These are phyloP conservation scores for Myotisia sp. DNA, from an alignment of 2,329 filamentous ascomycete species.

Conservation along the genomic window DNA sequence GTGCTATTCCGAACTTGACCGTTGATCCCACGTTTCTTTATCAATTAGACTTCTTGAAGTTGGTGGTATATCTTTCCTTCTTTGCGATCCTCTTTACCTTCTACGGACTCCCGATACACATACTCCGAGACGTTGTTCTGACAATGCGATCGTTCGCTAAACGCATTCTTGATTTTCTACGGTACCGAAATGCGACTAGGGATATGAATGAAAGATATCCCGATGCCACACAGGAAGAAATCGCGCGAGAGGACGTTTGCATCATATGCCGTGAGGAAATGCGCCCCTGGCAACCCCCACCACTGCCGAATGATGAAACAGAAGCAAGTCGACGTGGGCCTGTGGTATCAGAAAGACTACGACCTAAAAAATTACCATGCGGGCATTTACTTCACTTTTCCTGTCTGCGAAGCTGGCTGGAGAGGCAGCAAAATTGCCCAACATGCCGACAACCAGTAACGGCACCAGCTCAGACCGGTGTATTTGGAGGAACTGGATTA, in stretches of 20 bases:
- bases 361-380: constrained; percentile 92
- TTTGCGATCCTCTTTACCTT: constrained; percentile 87
- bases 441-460: constrained; percentile 79
- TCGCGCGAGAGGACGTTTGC: constrained; percentile 77
- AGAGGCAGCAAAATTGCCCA: constrained; percentile 91
- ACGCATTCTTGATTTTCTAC: constrained; percentile 71
- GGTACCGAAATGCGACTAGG: constrained; percentile 78
- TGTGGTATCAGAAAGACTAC: constrained; percentile 58
- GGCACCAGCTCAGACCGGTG: constrained; percentile 23
- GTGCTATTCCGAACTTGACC: background rate
- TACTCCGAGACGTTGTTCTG: constrained; percentile 88
- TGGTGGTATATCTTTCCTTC: constrained; percentile 77
- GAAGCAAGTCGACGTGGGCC: constrained; percentile 17
- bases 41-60: constrained; percentile 66
- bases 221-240: constrained; percentile 77
- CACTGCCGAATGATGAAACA: constrained; percentile 24
- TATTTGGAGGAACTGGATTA: constrained; percentile 17
- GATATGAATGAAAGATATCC: constrained; percentile 88
- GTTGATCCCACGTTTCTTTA: constrained; percentile 5
- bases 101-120: constrained; percentile 91
- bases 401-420: constrained; percentile 91
- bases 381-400: constrained; percentile 90
- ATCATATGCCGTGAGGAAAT: constrained; percentile 97
- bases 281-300: constrained; percentile 56
- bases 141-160: constrained; percentile 85